Evolutionary conservation across 2,329 filamentous ascomycete species (phyloP).

Genomic region (Arthroderma sp.): DNA sequence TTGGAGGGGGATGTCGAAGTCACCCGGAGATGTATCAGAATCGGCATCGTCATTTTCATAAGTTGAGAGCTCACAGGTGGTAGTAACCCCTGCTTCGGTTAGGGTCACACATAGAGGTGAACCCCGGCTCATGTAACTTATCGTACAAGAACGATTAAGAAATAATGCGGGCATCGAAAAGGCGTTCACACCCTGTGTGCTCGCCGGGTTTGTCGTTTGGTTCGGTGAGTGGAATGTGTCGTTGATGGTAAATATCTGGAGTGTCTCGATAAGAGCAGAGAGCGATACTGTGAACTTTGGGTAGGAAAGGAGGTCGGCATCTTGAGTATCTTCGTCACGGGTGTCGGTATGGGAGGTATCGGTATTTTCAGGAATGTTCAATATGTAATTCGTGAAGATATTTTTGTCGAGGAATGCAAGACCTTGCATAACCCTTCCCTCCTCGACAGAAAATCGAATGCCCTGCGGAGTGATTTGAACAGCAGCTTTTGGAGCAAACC

Average conservation of each 20-base stretch:
- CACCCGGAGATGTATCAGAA: constrained; percentile 14
- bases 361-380: constrained; percentile 37
- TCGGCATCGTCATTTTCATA: constrained; percentile 70
- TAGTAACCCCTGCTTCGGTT: constrained; percentile 74
- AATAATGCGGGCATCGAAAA: constrained; percentile 75
- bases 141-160: constrained; percentile 71
- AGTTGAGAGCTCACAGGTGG: constrained; percentile 78
- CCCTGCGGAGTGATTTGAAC: constrained; percentile 73
- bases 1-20: constrained; percentile 62
- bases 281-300: constrained; percentile 80
- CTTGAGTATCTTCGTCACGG: constrained; percentile 26
- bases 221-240: constrained; percentile 33
- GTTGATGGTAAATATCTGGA: constrained; percentile 86
- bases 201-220: constrained; percentile 19
- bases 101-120: constrained; percentile 72
- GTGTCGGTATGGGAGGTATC: constrained; percentile 16
- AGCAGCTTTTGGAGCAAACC: constrained; percentile 46
- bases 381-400: constrained; percentile 75
- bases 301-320: constrained; percentile 26
- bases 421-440: constrained; percentile 82
- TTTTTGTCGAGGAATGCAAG: constrained; percentile 75
- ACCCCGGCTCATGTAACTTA: constrained; percentile 63
- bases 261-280: constrained; percentile 73
- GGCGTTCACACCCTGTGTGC: constrained; percentile 46
- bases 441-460: constrained; percentile 75